Percentiles rank a stretch among this genome's conserved stretches.
These are phyloP conservation scores for Fusarium albosuccineum DNA, from an alignment of 2,329 filamentous ascomycete species.

Conservation along the genomic window DNA sequence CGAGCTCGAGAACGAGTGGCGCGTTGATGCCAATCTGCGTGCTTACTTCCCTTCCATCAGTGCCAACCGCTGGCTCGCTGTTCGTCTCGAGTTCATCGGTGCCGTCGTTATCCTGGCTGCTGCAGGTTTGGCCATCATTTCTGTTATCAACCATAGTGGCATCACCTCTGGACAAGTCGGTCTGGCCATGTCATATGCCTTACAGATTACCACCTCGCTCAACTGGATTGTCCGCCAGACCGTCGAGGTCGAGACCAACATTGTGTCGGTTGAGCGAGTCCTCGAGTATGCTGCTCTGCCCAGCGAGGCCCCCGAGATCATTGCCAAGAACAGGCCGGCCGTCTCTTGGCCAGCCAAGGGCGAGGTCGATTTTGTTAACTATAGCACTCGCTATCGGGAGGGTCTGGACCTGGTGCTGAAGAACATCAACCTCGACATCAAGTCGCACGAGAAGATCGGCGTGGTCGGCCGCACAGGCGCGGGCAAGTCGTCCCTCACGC, in stretches of 20 bases:
- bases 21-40: conserved; percentile 92
- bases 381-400: conserved; percentile 91
- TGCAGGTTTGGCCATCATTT: conserved; percentile 84
- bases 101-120: conserved; percentile 92
- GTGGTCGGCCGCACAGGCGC: conserved; percentile 96
- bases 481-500: conserved; percentile 93
- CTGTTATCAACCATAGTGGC: conserved; percentile 75
- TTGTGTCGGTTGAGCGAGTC: conserved; percentile 97
- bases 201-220: conserved; percentile 96
- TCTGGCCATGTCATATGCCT: conserved; percentile 94
- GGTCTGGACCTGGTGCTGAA: conserved; percentile 93
- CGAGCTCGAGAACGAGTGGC: conserved; percentile 94
- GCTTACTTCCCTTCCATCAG: conserved; percentile 98
- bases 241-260: conserved; percentile 99
- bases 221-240: conserved; percentile 99
- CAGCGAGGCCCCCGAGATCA: conserved; percentile 94
- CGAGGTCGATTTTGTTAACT: conserved; percentile 90
- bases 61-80: conserved; percentile 92
- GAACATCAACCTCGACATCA: conserved; percentile 91
- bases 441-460: conserved; percentile 97
- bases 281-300: conserved; percentile 94
- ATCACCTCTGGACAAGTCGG: conserved; percentile 84
- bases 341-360: conserved; percentile 94
- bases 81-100: conserved; percentile 95
- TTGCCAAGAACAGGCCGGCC: conserved; percentile 86